These are phyloP conservation scores for Saksenaea vasiformis DNA, from an alignment of 371 early-diverging fungal genomes.

Conservation along the genomic window DNA sequence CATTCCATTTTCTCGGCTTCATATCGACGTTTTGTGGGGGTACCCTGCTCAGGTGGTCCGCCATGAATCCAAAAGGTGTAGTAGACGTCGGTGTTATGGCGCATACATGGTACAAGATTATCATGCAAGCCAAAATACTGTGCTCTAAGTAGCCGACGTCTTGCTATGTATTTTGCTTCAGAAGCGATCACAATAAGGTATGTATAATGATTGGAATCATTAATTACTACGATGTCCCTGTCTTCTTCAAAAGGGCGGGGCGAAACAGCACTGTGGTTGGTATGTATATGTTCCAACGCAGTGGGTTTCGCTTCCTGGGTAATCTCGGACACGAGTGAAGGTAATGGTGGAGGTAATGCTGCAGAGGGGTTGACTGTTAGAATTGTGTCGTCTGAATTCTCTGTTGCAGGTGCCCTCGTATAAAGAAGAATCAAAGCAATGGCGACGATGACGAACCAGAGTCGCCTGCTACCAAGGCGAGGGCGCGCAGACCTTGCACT, in stretches of 20 bases:
- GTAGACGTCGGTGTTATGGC: constrained; percentile 38
- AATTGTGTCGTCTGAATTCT: not conserved
- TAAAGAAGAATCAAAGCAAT: constrained; percentile 7
- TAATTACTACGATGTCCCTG: constrained; percentile 19
- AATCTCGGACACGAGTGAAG: not conserved
- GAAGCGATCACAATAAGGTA: constrained; percentile 56
- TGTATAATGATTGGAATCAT: constrained; percentile 41
- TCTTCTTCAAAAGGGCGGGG: constrained; percentile 18
- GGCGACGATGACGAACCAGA: not conserved
- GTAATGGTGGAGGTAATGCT: not conserved
- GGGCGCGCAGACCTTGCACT: not conserved
- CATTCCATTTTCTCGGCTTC: constrained; percentile 62
- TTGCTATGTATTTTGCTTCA: constrained; percentile 32
- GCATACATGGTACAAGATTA: constrained; percentile 50
- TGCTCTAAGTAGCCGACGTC: constrained; percentile 49
- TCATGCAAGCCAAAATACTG: constrained; percentile 53
- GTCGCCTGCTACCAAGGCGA: not conserved
- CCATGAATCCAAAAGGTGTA: constrained; percentile 59
- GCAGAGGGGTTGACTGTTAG: not conserved
- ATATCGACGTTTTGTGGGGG: constrained; percentile 39
- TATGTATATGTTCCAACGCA: not conserved
- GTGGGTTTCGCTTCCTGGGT: not conserved
- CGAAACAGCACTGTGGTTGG: constrained; percentile 11
- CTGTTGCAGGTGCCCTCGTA: not conserved
- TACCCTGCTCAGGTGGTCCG: constrained; percentile 26